Conservation (phyloP, 2,329 filamentous ascomycete genomes). For the Claviceps pazoutovae region DNA sequence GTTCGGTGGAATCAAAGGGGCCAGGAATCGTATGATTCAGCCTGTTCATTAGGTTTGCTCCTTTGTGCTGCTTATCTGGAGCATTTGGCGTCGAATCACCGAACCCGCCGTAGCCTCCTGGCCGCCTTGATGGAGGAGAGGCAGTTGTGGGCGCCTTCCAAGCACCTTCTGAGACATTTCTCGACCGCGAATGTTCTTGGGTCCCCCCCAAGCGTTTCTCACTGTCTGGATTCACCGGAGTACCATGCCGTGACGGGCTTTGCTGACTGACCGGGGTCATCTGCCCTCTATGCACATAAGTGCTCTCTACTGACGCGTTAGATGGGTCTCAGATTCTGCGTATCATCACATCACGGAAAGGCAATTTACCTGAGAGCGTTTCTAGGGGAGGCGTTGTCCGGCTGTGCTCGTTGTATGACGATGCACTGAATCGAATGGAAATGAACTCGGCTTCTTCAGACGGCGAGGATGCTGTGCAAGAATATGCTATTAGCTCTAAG, state of each 20-base stretch:
- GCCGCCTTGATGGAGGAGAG: conserved; percentile 12
- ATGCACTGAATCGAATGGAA: conserved; percentile 11
- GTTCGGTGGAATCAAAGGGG: conserved; percentile 42
- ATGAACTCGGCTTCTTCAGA: conserved; percentile 19
- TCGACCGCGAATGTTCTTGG: conserved; percentile 31
- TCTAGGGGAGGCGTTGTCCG: conserved; percentile 35
- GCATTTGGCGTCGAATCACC: conserved; percentile 1
- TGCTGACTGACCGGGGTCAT: conserved; percentile 50
- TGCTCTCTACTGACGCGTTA: conserved; percentile 1
- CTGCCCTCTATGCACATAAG: conserved; percentile 39
- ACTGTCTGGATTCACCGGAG: conserved; percentile 44
- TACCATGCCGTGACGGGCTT: conserved; percentile 45
- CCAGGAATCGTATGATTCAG: conserved; percentile 54
- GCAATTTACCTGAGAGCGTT: conserved; percentile 35
- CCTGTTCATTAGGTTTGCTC: conserved; percentile 37
- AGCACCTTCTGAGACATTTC: background rate
- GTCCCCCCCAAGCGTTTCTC: conserved; percentile 27
- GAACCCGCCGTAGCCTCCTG: conserved; percentile 37
- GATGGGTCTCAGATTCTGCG: background rate
- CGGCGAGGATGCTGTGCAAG: conserved; percentile 23
- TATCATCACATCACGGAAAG: background rate
- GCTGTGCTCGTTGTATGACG: conserved; percentile 22
- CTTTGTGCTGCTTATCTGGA: conserved; percentile 7
- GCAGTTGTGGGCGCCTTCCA: background rate
- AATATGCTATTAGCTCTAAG: background rate